These are phyloP conservation scores for Cadophora sp. DNA, from an alignment of 2,329 filamentous ascomycete genomes.

Conservation along the genomic window DNA sequence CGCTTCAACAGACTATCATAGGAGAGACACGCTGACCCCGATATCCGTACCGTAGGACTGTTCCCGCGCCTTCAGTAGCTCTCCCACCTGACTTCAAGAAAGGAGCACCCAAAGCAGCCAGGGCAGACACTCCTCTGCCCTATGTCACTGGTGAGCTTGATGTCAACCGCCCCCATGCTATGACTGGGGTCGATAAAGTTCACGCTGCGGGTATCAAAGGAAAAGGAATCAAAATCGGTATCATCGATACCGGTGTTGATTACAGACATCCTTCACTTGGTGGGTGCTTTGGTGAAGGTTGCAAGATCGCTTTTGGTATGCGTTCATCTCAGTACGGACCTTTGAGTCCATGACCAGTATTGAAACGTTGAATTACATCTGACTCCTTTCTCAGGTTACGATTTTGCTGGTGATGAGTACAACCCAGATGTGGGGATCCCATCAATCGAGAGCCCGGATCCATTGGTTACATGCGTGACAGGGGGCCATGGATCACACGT, in stretches of 20 bases:
- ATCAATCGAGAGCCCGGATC: slow-evolving; percentile 24
- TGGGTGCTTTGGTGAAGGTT: slow-evolving; percentile 66
- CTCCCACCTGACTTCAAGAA: background rate
- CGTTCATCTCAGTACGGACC: background rate
- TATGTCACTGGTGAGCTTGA: slow-evolving; percentile 12
- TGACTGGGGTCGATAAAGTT: slow-evolving; percentile 47
- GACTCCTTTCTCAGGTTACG: slow-evolving; percentile 53
- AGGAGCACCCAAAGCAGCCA: background rate
- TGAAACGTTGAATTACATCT: background rate
- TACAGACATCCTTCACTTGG: slow-evolving; percentile 69
- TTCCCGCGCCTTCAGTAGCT: background rate
- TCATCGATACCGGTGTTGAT: slow-evolving; percentile 55
- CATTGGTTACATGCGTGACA: slow-evolving; percentile 30
- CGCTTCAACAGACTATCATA: no score
- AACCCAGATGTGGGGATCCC: background rate
- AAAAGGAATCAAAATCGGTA: slow-evolving; percentile 51
- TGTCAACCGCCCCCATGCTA: slow-evolving; percentile 22
- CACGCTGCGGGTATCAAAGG: slow-evolving; percentile 53
- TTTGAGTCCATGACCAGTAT: background rate
- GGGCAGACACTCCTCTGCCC: slow-evolving; percentile 1
- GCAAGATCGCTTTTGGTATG: slow-evolving; percentile 53
- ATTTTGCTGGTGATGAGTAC: slow-evolving; percentile 59
- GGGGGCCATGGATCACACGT: slow-evolving; percentile 33
- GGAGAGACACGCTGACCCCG: background rate
- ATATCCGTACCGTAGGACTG: background rate